Conservation (phyloP, 257 asterid genomes). For the Euphrasia confusa region DNA sequence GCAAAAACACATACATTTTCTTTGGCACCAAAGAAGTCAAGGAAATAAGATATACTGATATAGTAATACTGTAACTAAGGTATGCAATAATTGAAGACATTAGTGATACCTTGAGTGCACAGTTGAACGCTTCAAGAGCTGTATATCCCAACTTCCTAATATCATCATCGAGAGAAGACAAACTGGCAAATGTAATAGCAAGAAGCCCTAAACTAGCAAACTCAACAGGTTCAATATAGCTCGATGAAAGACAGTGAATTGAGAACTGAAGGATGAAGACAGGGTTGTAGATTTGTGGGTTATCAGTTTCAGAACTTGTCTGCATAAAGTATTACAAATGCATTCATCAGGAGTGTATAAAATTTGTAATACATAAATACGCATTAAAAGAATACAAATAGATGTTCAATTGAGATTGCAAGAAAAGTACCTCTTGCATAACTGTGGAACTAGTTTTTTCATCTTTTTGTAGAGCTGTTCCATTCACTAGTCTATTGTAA, state of each 20-base stretch:
- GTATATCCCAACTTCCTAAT: constrained; percentile 75
- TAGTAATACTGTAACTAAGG: constrained; percentile 1
- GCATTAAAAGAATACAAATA: constrained; percentile 8
- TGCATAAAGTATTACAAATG: constrained; percentile 30
- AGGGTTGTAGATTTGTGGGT: constrained; percentile 67
- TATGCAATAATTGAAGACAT: constrained; percentile 13
- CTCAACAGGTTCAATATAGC: constrained; percentile 76
- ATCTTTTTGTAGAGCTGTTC: constrained; percentile 30
- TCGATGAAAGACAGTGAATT: constrained; percentile 67
- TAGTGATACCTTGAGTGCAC: constrained; percentile 57
- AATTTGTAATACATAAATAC: neutral
- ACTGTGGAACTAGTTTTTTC: constrained; percentile 37
- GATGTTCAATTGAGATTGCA: constrained; percentile 7
- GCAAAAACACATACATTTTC: constrained; percentile 11
- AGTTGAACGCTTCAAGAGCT: constrained; percentile 64
- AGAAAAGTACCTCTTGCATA: constrained; percentile 43
- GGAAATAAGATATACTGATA: constrained; percentile 15
- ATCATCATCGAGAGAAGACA: constrained; percentile 74
- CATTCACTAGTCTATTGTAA: constrained; percentile 39
- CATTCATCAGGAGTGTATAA: constrained; percentile 9
- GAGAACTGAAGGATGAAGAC: constrained; percentile 78
- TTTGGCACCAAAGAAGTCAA: constrained; percentile 20
- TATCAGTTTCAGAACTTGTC: constrained; percentile 38
- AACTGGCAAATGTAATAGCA: constrained; percentile 65
- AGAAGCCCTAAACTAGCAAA: constrained; percentile 87